A percentile compares a stretch with the other conserved stretches of the same genome.
These are phyloP conservation scores for Termitomyces eurrhizus DNA, from an alignment of 768 basidiomycete species.

Conservation along the genomic window DNA sequence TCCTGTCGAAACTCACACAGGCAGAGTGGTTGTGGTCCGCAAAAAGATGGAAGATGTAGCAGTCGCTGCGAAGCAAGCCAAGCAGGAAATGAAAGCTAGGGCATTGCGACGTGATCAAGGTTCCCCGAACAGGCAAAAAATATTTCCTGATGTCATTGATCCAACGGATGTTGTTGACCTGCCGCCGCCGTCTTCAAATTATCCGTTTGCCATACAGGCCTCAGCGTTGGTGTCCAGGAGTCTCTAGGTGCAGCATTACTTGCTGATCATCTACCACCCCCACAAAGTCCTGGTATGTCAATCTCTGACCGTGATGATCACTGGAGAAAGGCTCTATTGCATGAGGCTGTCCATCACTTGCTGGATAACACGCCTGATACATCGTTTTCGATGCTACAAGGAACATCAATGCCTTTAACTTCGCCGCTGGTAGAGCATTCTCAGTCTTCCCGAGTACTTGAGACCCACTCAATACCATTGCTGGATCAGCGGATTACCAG, in stretches of 20 bases:
- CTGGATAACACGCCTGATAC: constrained; percentile 46
- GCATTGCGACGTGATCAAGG: constrained; percentile 44
- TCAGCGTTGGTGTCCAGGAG: constrained; percentile 72
- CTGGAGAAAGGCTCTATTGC: constrained; percentile 75
- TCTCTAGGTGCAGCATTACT: constrained; percentile 74
- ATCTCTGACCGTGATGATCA: constrained; percentile 53
- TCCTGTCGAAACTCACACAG: constrained; percentile 32
- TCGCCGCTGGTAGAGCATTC: constrained; percentile 23
- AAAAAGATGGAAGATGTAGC: constrained; percentile 74
- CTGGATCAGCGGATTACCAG: constrained; percentile 43
- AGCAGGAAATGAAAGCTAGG: constrained; percentile 63
- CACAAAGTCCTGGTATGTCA: constrained; percentile 56
- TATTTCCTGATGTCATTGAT: constrained; percentile 64
- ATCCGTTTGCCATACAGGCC: constrained; percentile 72
- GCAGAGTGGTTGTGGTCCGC: constrained; percentile 77
- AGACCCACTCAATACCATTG: constrained; percentile 25
- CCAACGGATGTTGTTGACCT: constrained; percentile 83
- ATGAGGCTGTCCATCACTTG: constrained; percentile 76
- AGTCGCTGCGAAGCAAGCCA: constrained; percentile 70
- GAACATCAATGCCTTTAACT: constrained; percentile 33
- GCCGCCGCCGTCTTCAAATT: constrained; percentile 63
- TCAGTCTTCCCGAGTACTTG: constrained; percentile 8
- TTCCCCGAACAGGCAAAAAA: constrained; percentile 32
- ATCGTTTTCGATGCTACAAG: constrained; percentile 39
- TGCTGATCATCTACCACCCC: constrained; percentile 69